These are phyloP conservation scores for Hanseniaspora valbyensis DNA, from an alignment of 805 yeast species.

Conservation along the genomic window DNA sequence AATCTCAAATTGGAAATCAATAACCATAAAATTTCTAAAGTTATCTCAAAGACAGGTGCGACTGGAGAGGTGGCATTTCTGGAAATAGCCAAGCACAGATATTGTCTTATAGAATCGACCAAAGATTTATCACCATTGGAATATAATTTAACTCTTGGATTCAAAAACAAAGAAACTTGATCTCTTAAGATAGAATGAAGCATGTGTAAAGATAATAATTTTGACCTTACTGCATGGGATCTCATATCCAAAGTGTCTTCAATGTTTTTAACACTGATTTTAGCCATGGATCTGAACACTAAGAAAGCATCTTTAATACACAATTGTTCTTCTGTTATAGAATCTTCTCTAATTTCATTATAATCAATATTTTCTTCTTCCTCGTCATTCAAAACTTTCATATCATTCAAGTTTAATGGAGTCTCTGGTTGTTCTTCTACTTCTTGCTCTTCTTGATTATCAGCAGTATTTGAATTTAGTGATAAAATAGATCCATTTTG, in stretches of 20 bases:
- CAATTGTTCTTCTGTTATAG: constrained; percentile 49
- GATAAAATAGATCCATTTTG: constrained; percentile 15
- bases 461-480: constrained; percentile 15
- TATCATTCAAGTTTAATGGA: constrained; percentile 44
- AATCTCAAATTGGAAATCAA: constrained; percentile 70
- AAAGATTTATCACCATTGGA: constrained; percentile 46
- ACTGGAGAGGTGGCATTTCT: constrained; percentile 87
- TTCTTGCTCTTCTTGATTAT: constrained; percentile 20
- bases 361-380: constrained; percentile 46
- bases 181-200: constrained; percentile 76
- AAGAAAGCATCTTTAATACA: constrained; percentile 83
- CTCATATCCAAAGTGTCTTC: constrained; percentile 76
- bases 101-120: constrained; percentile 72
- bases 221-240: constrained; percentile 86
- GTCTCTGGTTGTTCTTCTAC: constrained; percentile 22
- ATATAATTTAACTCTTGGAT: constrained; percentile 43
- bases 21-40: constrained; percentile 88
- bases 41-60: constrained; percentile 83
- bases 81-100: constrained; percentile 68
- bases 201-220: constrained; percentile 74
- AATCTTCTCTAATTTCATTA: constrained; percentile 21
- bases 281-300: constrained; percentile 89
- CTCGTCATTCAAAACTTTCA: constrained; percentile 46
- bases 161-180: constrained; percentile 69
- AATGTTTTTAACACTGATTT: constrained; percentile 71